These are phyloP conservation scores for Colletotrichum chlorophyti DNA, from an alignment of 2,329 filamentous ascomycete species.

Conservation along the genomic window DNA sequence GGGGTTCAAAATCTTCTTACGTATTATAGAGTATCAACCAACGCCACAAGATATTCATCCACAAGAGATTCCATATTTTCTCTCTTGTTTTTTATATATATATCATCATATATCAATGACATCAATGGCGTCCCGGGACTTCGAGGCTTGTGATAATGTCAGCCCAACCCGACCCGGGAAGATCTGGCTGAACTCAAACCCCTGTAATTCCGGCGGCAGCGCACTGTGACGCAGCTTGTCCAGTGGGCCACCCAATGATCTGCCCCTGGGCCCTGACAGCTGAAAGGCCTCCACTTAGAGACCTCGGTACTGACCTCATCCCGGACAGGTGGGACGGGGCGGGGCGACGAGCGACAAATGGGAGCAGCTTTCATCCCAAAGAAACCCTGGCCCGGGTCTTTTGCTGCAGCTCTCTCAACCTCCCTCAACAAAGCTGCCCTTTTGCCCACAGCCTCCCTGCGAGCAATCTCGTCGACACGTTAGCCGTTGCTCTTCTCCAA, in stretches of 20 bases:
- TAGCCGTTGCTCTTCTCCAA: too few relatives aligned
- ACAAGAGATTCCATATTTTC: too few relatives aligned
- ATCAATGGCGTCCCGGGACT: too few relatives aligned
- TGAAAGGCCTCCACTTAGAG: not conserved
- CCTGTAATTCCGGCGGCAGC: not conserved
- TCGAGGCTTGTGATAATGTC: not conserved
- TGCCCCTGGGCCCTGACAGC: not conserved
- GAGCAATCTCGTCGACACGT: too few relatives aligned
- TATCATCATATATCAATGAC: too few relatives aligned
- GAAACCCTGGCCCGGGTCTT: too few relatives aligned
- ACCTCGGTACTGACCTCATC: too few relatives aligned
- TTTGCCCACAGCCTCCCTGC: not conserved
- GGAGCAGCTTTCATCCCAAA: not conserved
- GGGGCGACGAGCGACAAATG: not conserved
- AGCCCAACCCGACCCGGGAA: too few relatives aligned
- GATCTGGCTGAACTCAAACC: not conserved
- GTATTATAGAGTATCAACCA: too few relatives aligned
- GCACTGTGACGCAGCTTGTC: conserved; percentile 8
- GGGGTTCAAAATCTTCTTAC: conserved; percentile 15
- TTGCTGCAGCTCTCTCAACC: conserved; percentile 28
- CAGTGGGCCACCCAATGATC: conserved; percentile 4
- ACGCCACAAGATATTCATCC: too few relatives aligned
- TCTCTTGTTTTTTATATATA: not conserved
- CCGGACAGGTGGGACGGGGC: too few relatives aligned
- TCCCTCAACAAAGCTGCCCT: conserved; percentile 24